Evolutionary conservation across 148 eudicot genomes (phyloP).

Genomic region (Cornus suecica): DNA sequence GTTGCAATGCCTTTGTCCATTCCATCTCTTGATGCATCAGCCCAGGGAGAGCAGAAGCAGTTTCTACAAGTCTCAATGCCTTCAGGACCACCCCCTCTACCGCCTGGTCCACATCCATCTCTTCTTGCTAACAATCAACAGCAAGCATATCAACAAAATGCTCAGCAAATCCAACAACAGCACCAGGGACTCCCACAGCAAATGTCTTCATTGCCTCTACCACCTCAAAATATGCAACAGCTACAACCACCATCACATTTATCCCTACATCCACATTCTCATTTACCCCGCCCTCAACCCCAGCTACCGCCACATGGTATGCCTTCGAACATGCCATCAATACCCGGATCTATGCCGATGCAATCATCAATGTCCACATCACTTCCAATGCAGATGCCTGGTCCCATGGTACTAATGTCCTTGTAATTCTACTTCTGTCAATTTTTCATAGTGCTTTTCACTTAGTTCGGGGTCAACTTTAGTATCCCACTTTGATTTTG

Average conservation of each 20-base stretch:
- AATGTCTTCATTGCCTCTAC: conserved; percentile 58
- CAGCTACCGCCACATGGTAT: conserved; percentile 70
- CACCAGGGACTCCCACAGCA: conserved; percentile 56
- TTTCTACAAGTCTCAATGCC: conserved; percentile 51
- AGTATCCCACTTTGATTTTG: neutral
- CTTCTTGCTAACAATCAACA: conserved; percentile 57
- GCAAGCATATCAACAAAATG: conserved; percentile 75
- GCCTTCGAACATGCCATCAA: conserved; percentile 41
- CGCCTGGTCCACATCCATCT: conserved; percentile 99
- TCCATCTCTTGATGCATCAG: conserved; percentile 60
- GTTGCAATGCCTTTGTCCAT: conserved; percentile 83
- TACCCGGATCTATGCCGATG: conserved; percentile 54
- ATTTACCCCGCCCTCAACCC: conserved; percentile 73
- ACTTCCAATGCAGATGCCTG: conserved; percentile 44
- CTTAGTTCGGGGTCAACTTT: neutral
- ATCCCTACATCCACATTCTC: conserved; percentile 58
- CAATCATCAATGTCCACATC: conserved; percentile 40
- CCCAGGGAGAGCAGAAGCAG: conserved; percentile 76
- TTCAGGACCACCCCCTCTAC: conserved; percentile 84
- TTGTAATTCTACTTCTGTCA: neutral
- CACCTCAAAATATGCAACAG: conserved; percentile 71
- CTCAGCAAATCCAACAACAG: conserved; percentile 71
- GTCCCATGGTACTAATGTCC: conserved; percentile 50
- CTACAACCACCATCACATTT: conserved; percentile 77
- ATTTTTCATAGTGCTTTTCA: neutral